These are phyloP conservation scores for Alternaria longipes DNA, from an alignment of 2,329 filamentous ascomycete species.

Conservation along the genomic window DNA sequence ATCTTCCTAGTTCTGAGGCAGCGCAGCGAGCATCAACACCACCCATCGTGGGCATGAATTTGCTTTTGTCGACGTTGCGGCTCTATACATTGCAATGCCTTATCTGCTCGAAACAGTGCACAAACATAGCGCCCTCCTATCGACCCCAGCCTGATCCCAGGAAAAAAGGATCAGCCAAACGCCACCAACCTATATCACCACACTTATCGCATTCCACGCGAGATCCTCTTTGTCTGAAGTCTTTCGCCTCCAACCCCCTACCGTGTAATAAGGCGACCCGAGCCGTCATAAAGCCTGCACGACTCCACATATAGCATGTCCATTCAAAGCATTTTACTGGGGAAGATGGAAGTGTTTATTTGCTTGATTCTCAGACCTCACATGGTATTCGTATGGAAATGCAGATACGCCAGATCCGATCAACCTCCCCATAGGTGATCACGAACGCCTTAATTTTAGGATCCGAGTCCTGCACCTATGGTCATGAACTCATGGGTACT, in stretches of 20 bases:
- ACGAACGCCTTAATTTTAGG: conserved; percentile 48
- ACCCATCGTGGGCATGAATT: not conserved
- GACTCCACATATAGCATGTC: conserved; percentile 4
- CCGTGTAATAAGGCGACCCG: not conserved
- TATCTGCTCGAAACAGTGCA: conserved; percentile 7
- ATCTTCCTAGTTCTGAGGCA: conserved; percentile 13
- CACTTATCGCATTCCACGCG: not conserved
- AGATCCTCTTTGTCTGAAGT: not conserved
- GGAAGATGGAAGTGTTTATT: conserved; percentile 30
- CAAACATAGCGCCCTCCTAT: conserved; percentile 4
- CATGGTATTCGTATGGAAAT: conserved; percentile 48
- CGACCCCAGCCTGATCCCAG: conserved; percentile 1
- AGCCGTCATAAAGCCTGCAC: not conserved
- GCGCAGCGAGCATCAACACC: not conserved
- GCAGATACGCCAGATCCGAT: conserved; percentile 42
- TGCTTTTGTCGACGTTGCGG: not conserved
- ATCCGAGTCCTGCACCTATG: conserved; percentile 38
- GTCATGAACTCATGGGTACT: conserved; percentile 39
- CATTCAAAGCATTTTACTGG: not conserved
- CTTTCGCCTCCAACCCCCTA: not conserved
- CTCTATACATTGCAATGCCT: conserved; percentile 6
- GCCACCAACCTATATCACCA: conserved; percentile 10
- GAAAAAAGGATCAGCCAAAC: conserved; percentile 1
- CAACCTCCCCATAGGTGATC: conserved; percentile 45
- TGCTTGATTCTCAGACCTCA: conserved; percentile 24